Evolutionary conservation across 2,329 filamentous ascomycete genomes (phyloP), one percentile per base, ranked within the genome.

Genomic region (Xylaria sp.): DNA sequence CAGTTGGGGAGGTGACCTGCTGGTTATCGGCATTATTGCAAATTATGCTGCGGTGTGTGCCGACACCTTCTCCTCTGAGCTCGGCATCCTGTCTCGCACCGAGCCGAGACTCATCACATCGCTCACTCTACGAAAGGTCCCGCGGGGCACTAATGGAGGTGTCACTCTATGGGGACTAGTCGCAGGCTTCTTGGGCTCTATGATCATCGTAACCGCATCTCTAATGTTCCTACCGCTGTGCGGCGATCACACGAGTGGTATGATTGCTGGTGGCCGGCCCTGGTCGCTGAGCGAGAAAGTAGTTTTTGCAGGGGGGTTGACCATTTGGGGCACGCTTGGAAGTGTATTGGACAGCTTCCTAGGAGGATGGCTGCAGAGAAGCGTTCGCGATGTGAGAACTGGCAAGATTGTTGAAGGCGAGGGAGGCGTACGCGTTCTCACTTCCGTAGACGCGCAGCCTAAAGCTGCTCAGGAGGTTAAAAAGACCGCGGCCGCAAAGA

Each of bases 41-140:
- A 95, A 97, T 81, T 99, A 99, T 76, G 95, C 94, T 29, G 92
- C 93, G 55, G 94, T 97, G 10, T 89, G 93, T 22, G 93, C 95
- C 56, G 96, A 99, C 78, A 99, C 96, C 0, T 96, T 97, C 78
- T 94, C 92, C 64, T 97, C 94, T 11, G 96, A 99, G 81, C 89
- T 99, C 22, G 96, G 96, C 15, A 99, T 99, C 63, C 84, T 99
- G 13, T 91, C 94, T 6, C 87, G 85, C 66, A 86, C 86, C 27
- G 82, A 87, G 50, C 96, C 96, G 9, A 89, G 94, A 39, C 87
- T 99, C 42, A 95, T 99, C 76, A 97, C 93, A 3, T 94, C 92
- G 15, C 88, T 86, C 17, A 89, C 81, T 4, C 85, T 96, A 74
- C 90, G 92, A 66, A 86, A 88, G 70, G 96, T 98, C 0, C 94